Evolutionary conservation across 129 eudicot species (phyloP).

Genomic region (Helichrysum umbraculigerum): DNA sequence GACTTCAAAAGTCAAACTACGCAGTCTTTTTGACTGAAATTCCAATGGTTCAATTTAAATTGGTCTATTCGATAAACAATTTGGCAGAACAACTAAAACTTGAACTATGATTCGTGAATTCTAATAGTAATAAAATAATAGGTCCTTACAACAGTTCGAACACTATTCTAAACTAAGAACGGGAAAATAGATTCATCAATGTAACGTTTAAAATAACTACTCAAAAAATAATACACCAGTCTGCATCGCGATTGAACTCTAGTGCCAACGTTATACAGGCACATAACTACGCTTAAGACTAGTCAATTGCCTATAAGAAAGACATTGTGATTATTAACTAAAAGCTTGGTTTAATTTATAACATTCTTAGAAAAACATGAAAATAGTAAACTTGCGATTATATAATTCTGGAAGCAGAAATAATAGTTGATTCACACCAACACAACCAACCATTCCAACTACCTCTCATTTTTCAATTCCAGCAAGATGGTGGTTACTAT

Average conservation of each 20-base stretch:
- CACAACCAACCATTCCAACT: background rate
- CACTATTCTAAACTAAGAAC: background rate
- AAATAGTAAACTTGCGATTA: slow-evolving; percentile 5
- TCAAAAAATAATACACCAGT: background rate
- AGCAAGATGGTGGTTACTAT: slow-evolving; percentile 23
- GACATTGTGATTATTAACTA: slow-evolving; percentile 21
- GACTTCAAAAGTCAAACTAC: background rate
- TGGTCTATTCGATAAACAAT: background rate
- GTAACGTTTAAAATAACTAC: background rate
- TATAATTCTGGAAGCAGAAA: slow-evolving; percentile 10
- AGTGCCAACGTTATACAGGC: background rate
- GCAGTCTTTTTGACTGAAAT: background rate
- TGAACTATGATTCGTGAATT: background rate
- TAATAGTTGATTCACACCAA: background rate
- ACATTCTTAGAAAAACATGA: slow-evolving; percentile 21
- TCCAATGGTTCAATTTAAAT: background rate
- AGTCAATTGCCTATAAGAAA: slow-evolving; percentile 18
- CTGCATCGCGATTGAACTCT: background rate
- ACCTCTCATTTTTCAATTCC: background rate
- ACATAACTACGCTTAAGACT: background rate
- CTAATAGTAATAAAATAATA: background rate
- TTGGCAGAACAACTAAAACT: background rate
- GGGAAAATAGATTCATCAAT: background rate
- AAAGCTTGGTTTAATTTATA: slow-evolving; percentile 19
- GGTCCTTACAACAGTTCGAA: background rate